Percentiles rank a stretch among this genome's conserved stretches.
These are phyloP conservation scores for Oryza nivara DNA, from an alignment of 176 grass and related monocot species.

Conservation along the genomic window DNA sequence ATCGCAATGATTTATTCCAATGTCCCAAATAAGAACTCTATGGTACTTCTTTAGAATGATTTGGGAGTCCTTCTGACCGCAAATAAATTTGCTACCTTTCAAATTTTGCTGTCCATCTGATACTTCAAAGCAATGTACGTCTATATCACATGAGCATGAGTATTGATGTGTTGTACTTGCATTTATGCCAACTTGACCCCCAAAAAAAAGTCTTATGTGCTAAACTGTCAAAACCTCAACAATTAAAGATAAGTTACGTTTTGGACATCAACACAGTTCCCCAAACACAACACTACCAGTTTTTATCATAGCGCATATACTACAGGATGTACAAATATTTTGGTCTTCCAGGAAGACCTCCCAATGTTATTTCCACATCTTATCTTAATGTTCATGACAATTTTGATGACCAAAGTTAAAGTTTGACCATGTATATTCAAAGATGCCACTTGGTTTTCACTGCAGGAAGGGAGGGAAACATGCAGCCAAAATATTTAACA, in stretches of 20 bases:
- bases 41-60: not conserved
- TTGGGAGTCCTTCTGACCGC: not conserved
- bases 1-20: conserved; percentile 10
- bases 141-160: not conserved
- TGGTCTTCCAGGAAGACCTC: not conserved
- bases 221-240: not conserved
- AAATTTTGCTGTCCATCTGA: not conserved
- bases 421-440: not conserved
- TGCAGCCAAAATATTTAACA: conserved; percentile 16
- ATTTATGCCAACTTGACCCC: not conserved
- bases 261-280: not conserved
- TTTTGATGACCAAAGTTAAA: not conserved
- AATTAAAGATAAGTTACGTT: not conserved
- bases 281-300: not conserved
- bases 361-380: not conserved
- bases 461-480: conserved; percentile 11
- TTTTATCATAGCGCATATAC: too few species aligned
- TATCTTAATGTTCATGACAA: not conserved
- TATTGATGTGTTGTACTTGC: not conserved
- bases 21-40: conserved; percentile 4
- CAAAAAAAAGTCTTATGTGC: not conserved
- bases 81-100: conserved; percentile 4
- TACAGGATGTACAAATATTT: not conserved
- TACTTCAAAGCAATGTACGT: not conserved
- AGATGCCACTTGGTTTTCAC: not conserved